These are phyloP conservation scores for Hypseocharis bilobata DNA, from an alignment of 441 rosid species.

Conservation along the genomic window DNA sequence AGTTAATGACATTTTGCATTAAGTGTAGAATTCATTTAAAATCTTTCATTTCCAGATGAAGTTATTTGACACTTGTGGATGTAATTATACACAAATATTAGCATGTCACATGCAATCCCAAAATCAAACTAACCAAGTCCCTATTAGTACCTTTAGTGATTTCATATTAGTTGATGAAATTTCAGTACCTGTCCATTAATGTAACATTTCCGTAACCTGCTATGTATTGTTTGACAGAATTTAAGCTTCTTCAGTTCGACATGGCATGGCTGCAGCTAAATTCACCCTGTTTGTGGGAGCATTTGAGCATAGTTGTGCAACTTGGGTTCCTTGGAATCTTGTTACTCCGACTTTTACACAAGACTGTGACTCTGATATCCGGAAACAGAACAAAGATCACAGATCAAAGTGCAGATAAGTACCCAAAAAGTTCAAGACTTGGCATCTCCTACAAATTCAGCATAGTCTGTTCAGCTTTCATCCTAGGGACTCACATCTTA, in stretches of 20 bases:
- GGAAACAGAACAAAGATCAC: constrained; percentile 22
- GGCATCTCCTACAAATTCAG: constrained; percentile 42
- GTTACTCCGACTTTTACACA: constrained; percentile 25
- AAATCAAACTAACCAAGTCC: too few relatives aligned
- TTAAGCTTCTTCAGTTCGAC: constrained; percentile 24
- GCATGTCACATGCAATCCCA: background rate
- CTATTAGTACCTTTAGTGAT: background rate
- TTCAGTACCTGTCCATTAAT: background rate
- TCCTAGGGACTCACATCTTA: constrained; percentile 40
- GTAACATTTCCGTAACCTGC: background rate
- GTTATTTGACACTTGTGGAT: too few relatives aligned
- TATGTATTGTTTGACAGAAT: constrained; percentile 28
- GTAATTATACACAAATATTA: background rate
- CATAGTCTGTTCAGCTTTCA: constrained; percentile 35
- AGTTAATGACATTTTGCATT: too few relatives aligned
- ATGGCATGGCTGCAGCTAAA: constrained; percentile 33
- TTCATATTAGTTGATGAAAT: background rate
- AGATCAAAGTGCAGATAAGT: constrained; percentile 27
- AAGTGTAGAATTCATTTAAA: too few relatives aligned
- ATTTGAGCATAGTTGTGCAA: constrained; percentile 37
- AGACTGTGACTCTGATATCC: constrained; percentile 24
- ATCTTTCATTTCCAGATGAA: too few relatives aligned
- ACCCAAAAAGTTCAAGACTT: constrained; percentile 23
- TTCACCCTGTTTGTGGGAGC: constrained; percentile 55
- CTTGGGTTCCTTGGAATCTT: constrained; percentile 44